Evolutionary conservation across 768 basidiomycete genomes (phyloP).

Genomic region (Tephrocybe sp.): DNA sequence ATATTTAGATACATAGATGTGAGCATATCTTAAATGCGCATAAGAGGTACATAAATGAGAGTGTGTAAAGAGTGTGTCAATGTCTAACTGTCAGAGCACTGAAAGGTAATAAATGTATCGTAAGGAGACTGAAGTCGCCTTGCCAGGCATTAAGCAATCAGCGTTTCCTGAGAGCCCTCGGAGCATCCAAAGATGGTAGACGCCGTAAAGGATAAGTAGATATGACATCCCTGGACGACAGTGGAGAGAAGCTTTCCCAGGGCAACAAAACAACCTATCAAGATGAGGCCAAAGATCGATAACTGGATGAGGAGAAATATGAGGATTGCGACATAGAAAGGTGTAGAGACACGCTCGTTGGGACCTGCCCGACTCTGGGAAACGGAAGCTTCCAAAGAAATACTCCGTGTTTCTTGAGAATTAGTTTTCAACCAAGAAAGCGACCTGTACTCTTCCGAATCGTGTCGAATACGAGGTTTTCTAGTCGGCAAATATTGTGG

Average conservation of each 20-base stretch:
- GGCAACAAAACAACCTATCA: not conserved
- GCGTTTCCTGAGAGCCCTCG: too few species aligned
- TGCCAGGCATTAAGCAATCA: too few species aligned
- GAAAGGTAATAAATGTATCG: not conserved
- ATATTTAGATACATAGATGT: too few species aligned
- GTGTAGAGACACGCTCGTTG: not conserved
- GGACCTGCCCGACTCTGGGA: not conserved
- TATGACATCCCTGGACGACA: not conserved
- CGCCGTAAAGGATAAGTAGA: not conserved
- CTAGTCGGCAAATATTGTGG: not conserved
- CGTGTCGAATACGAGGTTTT: slow-evolving; percentile 6
- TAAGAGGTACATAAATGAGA: not conserved
- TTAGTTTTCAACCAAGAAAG: not conserved
- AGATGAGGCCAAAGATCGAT: slow-evolving; percentile 3
- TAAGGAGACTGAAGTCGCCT: too few species aligned
- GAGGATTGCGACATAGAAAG: not conserved
- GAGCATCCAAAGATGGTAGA: not conserved
- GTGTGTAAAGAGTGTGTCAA: not conserved
- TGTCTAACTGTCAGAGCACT: slow-evolving; percentile 3
- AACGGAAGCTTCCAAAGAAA: too few species aligned
- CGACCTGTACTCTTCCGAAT: slow-evolving; percentile 5
- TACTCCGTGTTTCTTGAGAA: not conserved
- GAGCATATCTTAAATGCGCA: too few species aligned
- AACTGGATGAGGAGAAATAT: slow-evolving; percentile 8
- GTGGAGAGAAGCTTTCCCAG: not conserved